These are phyloP conservation scores for Talaromyces sp. DNA, from an alignment of 2,329 filamentous ascomycete species.

Conservation along the genomic window DNA sequence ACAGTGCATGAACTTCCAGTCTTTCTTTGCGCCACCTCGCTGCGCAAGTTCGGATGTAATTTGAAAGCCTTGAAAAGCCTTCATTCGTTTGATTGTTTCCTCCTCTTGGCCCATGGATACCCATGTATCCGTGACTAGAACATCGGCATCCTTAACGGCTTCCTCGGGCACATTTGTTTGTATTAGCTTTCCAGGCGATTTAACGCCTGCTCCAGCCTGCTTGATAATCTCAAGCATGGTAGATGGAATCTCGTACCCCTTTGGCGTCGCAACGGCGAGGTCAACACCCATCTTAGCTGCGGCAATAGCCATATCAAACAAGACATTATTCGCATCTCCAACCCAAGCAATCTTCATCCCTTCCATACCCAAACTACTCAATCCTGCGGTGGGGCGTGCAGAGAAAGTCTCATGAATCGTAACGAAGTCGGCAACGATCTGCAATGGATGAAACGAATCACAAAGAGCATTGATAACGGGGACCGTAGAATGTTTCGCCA, in stretches of 20 bases:
- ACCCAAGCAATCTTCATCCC: conserved; percentile 94
- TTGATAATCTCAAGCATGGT: conserved; percentile 72
- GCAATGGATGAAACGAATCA: conserved; percentile 88
- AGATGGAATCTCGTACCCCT: conserved; percentile 76
- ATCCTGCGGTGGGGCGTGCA: conserved; percentile 38
- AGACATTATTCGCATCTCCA: conserved; percentile 94
- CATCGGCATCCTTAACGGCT: conserved; percentile 78
- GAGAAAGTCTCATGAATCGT: conserved; percentile 81
- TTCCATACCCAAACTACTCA: conserved; percentile 64
- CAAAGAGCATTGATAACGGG: conserved; percentile 87
- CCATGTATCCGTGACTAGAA: conserved; percentile 97
- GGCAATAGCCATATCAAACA: conserved; percentile 88
- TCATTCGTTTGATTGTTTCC: conserved; percentile 72
- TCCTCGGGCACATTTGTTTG: conserved; percentile 82
- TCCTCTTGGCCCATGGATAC: conserved; percentile 96
- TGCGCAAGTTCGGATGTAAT: conserved; percentile 83
- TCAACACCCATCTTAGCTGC: conserved; percentile 84
- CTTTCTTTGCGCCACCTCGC: conserved; percentile 78
- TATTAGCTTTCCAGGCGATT: conserved; percentile 63
- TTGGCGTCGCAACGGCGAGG: conserved; percentile 81
- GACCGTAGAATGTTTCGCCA: conserved; percentile 71
- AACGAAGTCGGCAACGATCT: conserved; percentile 90
- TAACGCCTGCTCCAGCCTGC: conserved; percentile 58
- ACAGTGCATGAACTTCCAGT: conserved; percentile 99
- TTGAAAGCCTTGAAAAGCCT: conserved; percentile 85